Base-by-base conservation (phyloP, 805 yeast genomes). In the Yarrowia bubula region DNA sequence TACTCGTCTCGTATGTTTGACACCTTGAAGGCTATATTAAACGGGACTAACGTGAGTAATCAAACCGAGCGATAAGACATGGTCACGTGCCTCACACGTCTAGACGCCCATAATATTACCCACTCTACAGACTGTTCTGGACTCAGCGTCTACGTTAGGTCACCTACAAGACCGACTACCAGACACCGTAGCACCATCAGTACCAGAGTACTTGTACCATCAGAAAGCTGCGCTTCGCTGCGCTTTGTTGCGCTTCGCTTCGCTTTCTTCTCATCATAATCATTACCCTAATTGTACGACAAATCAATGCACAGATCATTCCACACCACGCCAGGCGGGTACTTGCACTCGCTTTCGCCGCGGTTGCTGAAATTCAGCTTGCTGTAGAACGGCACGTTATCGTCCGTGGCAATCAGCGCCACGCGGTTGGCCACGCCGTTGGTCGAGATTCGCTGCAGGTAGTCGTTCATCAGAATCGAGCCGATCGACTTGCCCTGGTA, bases 401-500 rank as follows among this genome's bases (percentile, higher is more conserved):
- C 78, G 55, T 84, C 82, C 71, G 89, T 91, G 35, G 92, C 89
- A 67, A 93, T 82, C 37, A 93, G 79, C 7, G 86, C 83, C 60
- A 93, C 86, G 71, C 85, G 83, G 70, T 86, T 89, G 51, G 95
- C 97, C 67, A 91, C 86, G 70, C 86, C 90, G 74, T 92, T 96
- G 74, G 91, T 91, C 57, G 90, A 84, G 75, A 93, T 79, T 73
- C 93, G 90, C 75, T 95, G 98, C 67, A 92, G 83, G 77, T 90
- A 95, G 76, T 93, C 99, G 70, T 89, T 91, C 71, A 93, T 76
- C 72, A 93, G 77, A 66, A 92, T 79, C 13, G 96, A 84, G 8
- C 96, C 98, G 66, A 95, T 79, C 73, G 89, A 90, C 76, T 86
- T 83, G 66, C 92, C 90, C 74, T 87, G 90, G 81, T 85, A 90